Percentiles rank a stretch among this genome's conserved stretches.
phyloP scores from a whole-genome alignment of 768 basidiomycete species.

The Mycena latifolia region DNA sequence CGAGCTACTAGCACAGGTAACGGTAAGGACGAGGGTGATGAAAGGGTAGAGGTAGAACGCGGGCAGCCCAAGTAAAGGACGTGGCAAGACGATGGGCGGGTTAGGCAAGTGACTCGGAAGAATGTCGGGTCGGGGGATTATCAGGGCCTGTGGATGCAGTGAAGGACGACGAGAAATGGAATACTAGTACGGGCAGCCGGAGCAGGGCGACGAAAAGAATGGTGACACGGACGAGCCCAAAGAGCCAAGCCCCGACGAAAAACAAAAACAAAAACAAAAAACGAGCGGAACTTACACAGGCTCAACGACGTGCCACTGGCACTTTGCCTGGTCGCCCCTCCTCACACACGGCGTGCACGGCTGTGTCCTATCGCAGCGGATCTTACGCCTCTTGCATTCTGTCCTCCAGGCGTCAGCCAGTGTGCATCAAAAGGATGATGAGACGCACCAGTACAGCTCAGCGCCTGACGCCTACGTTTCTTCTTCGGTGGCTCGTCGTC shows the following conservation, averaged over 20 bases:
- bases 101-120: too few species aligned
- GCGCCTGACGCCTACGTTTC: conserved; percentile 84
- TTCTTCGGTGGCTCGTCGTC: conserved; percentile 76
- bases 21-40: too few species aligned
- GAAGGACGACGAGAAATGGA: too few species aligned
- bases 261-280: background rate
- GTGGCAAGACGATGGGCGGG: too few species aligned
- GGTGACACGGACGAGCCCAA: too few species aligned
- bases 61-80: too few species aligned
- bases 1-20: too few species aligned
- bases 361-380: conserved; percentile 88
- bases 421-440: background rate
- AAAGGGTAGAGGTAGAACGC: background rate
- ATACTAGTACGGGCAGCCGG: too few species aligned
- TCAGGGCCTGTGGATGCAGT: too few species aligned
- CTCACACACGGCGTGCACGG: conserved; percentile 87
- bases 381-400: conserved; percentile 92
- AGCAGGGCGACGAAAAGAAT: too few species aligned
- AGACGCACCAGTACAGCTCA: conserved; percentile 83
- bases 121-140: too few species aligned
- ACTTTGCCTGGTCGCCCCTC: conserved; percentile 83
- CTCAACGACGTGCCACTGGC: conserved; percentile 88
- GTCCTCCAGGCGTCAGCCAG: background rate
- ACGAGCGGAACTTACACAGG: conserved; percentile 74
- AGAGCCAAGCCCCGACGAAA: background rate